Conservation (phyloP, 495 filamentous ascomycete genomes). For the Podospora bellae-mahoneyi region DNA sequence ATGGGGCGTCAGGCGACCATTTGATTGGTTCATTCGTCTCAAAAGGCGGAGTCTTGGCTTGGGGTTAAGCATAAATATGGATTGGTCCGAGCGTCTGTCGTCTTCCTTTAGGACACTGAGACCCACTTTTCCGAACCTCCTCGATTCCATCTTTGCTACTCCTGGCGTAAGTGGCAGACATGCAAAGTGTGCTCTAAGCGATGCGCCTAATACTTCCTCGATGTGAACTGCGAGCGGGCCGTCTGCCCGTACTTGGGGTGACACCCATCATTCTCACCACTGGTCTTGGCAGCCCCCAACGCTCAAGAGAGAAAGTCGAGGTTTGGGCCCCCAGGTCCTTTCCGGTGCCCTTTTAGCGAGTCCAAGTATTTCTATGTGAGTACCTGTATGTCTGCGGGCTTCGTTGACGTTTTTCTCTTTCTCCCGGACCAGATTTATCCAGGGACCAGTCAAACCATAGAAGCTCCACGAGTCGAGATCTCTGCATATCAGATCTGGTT, state of each 20-base stretch:
- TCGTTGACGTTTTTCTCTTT: neutral
- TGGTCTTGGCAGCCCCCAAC: neutral
- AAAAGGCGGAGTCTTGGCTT: constrained; percentile 25
- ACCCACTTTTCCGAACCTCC: neutral
- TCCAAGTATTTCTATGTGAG: neutral
- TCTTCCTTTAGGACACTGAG: neutral
- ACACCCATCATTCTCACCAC: neutral
- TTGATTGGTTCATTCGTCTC: constrained; percentile 15
- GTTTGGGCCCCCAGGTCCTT: neutral
- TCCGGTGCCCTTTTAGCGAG: neutral
- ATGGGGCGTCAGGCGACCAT: constrained; percentile 4
- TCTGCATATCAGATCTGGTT: neutral
- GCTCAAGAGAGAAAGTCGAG: neutral
- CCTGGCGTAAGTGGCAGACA: neutral
- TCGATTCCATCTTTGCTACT: neutral
- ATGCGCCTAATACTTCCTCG: neutral
- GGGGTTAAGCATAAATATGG: constrained; percentile 26
- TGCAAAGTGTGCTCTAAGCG: neutral
- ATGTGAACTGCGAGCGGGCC: neutral
- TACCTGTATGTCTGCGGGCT: neutral
- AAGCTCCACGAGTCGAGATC: constrained; percentile 3
- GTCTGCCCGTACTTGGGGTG: neutral
- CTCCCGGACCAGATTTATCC: neutral
- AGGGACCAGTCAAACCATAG: neutral
- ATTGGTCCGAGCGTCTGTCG: constrained; percentile 8